These are phyloP conservation scores for Aaosphaeria pasadenensis DNA, from an alignment of 2,329 filamentous ascomycete genomes.

Conservation along the genomic window DNA sequence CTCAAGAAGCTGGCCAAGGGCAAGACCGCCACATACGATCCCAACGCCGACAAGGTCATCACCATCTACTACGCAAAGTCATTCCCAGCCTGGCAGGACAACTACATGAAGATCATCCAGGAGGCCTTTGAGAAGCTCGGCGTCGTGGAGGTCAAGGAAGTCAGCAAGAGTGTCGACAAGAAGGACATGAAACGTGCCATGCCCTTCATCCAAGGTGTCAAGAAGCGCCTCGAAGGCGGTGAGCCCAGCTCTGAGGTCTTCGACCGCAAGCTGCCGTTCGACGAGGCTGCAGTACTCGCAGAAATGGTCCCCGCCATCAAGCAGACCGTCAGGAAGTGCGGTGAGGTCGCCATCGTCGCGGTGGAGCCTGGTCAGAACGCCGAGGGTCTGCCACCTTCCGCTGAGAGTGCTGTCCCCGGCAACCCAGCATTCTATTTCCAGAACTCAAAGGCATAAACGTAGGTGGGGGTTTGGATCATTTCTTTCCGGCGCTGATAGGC, in stretches of 20 bases:
- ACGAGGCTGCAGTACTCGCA: slow-evolving; percentile 71
- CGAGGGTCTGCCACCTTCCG: slow-evolving; percentile 56
- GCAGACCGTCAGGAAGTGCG: slow-evolving; percentile 67
- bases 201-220: slow-evolving; percentile 88
- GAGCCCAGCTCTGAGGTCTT: slow-evolving; percentile 71
- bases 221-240: slow-evolving; percentile 70
- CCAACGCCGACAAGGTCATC: slow-evolving; percentile 87
- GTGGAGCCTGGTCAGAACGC: slow-evolving; percentile 65
- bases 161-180: slow-evolving; percentile 77
- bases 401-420: slow-evolving; percentile 77
- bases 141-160: slow-evolving; percentile 72
- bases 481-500: too few species aligned
- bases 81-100: slow-evolving; percentile 88
- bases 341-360: slow-evolving; percentile 67
- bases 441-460: slow-evolving; percentile 47
- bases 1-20: slow-evolving; percentile 91
- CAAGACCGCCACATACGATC: slow-evolving; percentile 81
- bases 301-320: slow-evolving; percentile 80
- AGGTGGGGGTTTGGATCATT: too few species aligned
- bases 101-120: slow-evolving; percentile 49
- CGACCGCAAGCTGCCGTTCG: slow-evolving; percentile 80
- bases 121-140: slow-evolving; percentile 19
- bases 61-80: slow-evolving; percentile 77
- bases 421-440: slow-evolving; percentile 80
- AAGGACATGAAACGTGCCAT: slow-evolving; percentile 96